These are phyloP conservation scores for Trichoderma harzianum DNA, from an alignment of 2,329 filamentous ascomycete genomes.

Conservation along the genomic window DNA sequence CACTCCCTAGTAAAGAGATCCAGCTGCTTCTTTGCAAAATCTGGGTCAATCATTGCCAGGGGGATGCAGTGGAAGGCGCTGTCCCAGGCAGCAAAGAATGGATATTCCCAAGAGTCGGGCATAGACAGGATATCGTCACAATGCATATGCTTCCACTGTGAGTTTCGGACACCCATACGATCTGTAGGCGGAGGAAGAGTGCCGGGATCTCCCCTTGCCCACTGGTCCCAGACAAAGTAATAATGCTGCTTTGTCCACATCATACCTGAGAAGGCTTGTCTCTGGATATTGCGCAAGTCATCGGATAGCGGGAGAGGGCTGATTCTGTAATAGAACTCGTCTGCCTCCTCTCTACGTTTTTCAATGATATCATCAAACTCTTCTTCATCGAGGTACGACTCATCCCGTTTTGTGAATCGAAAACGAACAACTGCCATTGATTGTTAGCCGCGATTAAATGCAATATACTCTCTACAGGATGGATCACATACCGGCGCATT, in stretches of 20 bases:
- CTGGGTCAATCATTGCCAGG: constrained; percentile 93
- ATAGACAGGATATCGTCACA: constrained; percentile 94
- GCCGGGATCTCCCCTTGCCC: constrained; percentile 88
- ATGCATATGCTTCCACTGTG: constrained; percentile 91
- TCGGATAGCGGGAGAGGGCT: constrained; percentile 92
- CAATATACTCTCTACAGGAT: background rate
- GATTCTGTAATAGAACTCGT: constrained; percentile 93
- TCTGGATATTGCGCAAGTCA: constrained; percentile 89
- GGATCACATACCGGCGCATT: constrained; percentile 70
- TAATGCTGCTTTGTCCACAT: constrained; percentile 99
- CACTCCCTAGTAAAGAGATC: constrained; percentile 95
- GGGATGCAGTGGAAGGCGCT: constrained; percentile 96
- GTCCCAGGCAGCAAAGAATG: constrained; percentile 97
- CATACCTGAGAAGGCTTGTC: constrained; percentile 93
- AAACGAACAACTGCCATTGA: constrained; percentile 72
- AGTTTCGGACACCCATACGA: constrained; percentile 78
- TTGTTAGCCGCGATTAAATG: background rate
- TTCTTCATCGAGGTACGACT: constrained; percentile 85
- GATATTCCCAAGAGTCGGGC: constrained; percentile 98
- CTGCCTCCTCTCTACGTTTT: constrained; percentile 79
- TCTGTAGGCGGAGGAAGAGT: constrained; percentile 81
- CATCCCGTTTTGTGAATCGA: constrained; percentile 71
- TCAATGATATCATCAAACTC: constrained; percentile 89
- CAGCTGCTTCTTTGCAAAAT: constrained; percentile 97
- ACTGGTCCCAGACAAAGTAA: constrained; percentile 95